A percentile compares a stretch with the other conserved stretches of the same genome.
phyloP scores from a whole-genome alignment of 495 filamentous ascomycete genomes.

The Hypoxylon crocopeplum region DNA sequence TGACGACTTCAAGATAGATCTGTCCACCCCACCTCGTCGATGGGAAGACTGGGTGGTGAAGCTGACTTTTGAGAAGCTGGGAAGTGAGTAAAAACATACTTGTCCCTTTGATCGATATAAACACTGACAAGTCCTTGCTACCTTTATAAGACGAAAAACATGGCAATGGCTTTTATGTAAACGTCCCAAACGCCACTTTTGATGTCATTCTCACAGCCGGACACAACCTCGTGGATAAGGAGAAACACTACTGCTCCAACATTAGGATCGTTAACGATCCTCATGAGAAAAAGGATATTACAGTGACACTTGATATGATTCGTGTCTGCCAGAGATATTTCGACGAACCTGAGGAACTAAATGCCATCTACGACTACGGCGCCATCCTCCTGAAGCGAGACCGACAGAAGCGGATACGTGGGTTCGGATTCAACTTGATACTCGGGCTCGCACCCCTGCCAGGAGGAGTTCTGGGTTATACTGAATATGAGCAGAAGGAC shows the following conservation, averaged over 20 bases:
- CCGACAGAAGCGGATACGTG: slow-evolving; percentile 7
- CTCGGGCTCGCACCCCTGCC: slow-evolving; percentile 7
- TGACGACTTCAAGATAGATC: slow-evolving; percentile 16
- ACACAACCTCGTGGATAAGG: slow-evolving; percentile 28
- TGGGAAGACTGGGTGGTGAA: slow-evolving; percentile 29
- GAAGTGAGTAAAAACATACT: slow-evolving; percentile 10
- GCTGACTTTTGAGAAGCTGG: slow-evolving; percentile 18
- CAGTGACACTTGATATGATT: slow-evolving; percentile 14
- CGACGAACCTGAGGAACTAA: slow-evolving; percentile 12
- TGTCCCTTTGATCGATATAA: neutral
- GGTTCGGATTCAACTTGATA: slow-evolving; percentile 23
- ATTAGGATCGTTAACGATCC: slow-evolving; percentile 15
- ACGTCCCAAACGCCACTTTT: slow-evolving; percentile 38
- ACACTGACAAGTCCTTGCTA: neutral
- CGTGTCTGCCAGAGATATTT: slow-evolving; percentile 23
- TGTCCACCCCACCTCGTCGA: neutral
- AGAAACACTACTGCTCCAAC: slow-evolving; percentile 15
- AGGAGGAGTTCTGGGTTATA: neutral
- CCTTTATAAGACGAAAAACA: slow-evolving; percentile 9
- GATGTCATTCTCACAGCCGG: slow-evolving; percentile 35
- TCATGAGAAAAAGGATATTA: neutral
- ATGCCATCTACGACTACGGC: slow-evolving; percentile 27
- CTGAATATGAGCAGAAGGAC: slow-evolving; percentile 1
- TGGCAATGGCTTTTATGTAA: slow-evolving; percentile 43
- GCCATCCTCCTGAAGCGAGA: slow-evolving; percentile 18